A percentile compares a stretch with the other conserved stretches of the same genome.
Conservation (phyloP, 75 land plant genomes). For the Pinus taeda region DNA sequence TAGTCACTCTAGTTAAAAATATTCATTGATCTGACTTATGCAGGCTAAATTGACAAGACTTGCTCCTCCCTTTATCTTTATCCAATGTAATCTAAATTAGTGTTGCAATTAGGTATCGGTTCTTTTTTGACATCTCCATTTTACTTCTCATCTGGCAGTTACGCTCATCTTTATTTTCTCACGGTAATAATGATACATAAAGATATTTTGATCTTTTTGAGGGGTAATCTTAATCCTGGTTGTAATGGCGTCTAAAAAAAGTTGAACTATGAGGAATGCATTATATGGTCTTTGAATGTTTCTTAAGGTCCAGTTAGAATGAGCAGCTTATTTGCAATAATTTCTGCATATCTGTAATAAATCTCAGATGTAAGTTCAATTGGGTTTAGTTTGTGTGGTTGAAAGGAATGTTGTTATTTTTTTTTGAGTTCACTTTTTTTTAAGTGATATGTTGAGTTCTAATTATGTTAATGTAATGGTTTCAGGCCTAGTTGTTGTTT, state of each 20-base stretch:
- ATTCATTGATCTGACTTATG: neutral
- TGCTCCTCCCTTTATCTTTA: neutral
- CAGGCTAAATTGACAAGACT: neutral
- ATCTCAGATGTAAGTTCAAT: neutral
- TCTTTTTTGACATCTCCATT: neutral
- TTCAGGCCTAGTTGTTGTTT: too few species aligned
- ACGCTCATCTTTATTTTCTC: neutral
- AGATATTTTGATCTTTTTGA: neutral
- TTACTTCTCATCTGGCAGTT: neutral
- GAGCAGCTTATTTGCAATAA: neutral
- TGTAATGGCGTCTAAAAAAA: neutral
- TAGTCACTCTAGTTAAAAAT: neutral
- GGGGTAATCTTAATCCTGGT: neutral
- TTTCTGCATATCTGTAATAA: neutral
- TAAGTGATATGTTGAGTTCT: too few species aligned
- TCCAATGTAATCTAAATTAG: neutral
- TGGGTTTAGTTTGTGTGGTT: too few species aligned
- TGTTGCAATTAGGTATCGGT: neutral
- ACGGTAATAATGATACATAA: neutral
- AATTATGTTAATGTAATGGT: too few species aligned
- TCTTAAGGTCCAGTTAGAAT: neutral
- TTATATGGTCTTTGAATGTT: neutral
- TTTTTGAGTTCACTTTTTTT: too few species aligned
- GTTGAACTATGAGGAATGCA: neutral
- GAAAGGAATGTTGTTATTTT: too few species aligned